phyloP scores from a whole-genome alignment of 805 yeast species.

The Kodamaea jinghongensis region DNA sequence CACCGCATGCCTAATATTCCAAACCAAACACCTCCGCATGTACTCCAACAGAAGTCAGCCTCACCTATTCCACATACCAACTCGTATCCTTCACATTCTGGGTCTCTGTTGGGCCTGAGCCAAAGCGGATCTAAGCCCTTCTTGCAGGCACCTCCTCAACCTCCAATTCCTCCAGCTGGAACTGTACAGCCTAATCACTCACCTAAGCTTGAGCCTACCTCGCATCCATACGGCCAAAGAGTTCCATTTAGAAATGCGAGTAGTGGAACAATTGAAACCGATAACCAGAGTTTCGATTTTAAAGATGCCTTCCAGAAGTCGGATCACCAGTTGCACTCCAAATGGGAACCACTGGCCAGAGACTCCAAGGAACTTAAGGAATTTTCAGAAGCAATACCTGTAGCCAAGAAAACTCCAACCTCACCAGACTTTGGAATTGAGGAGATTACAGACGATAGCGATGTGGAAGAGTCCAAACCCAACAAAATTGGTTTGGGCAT shows the following conservation, averaged over 20 bases:
- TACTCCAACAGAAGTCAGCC: neutral
- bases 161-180: too few species aligned
- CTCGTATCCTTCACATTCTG: too few species aligned
- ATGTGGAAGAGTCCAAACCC: slow-evolving; percentile 14
- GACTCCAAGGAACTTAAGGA: neutral
- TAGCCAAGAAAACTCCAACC: slow-evolving; percentile 6
- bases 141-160: too few species aligned
- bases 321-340: neutral
- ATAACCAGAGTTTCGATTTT: too few species aligned
- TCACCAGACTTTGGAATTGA: slow-evolving; percentile 37
- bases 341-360: neutral
- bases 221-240: neutral
- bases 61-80: too few species aligned
- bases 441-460: slow-evolving; percentile 30
- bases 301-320: neutral
- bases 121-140: slow-evolving; percentile 3
- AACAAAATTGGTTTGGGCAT: slow-evolving; percentile 6
- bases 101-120: too few species aligned
- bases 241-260: too few species aligned
- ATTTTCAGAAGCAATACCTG: slow-evolving; percentile 2
- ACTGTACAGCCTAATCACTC: neutral
- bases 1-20: neutral
- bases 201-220: neutral
- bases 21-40: slow-evolving; percentile 1
- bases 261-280: too few species aligned